Base-by-base conservation (phyloP, 1,284 basidiomycete species). In the Irpex lacteus region DNA sequence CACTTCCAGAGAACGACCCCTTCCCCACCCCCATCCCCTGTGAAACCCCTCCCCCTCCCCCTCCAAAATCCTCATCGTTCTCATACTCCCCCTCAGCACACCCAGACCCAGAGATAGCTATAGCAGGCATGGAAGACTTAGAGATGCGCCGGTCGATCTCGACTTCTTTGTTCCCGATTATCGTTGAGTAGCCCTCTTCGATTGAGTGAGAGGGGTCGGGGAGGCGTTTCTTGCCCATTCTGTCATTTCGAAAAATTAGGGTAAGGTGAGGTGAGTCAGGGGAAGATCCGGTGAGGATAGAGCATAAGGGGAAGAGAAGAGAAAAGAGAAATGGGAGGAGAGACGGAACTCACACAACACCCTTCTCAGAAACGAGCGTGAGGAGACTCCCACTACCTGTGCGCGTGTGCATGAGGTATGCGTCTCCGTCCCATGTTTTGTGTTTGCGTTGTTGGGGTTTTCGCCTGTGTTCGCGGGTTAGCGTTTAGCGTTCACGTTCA, bases 371-470 rank as follows among this genome's bases (percentile, higher is more conserved):
- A 34, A 90, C 77, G 75, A 93, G 81, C 0, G 81, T 85, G 15
- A 90, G 71, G 65, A 82, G 85, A 7, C 80, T 80, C 5, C 77
- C 81, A 49, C 75, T 4, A 3, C 32, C 32, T 4, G 32, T 32
- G 4, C 32, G 32, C 0, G 32, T 73, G 47, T 80, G 76, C 26
- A 84, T 82, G 13, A 92, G 77, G 70, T 81, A 90, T 3, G 83
- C 89, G 69, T 91, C 89, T 2, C 90, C 92, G 69, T 96, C 94
- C 94, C 94, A 96, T 1, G 89, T 94, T 75, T 94, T 94, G 73
- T 95, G 86, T 77, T 95, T 96, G 75, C 85, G 89, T 21, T 79
- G 80, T 71, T 92, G 90, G 5, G 86, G 88, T 70, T 90, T 92
- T 26, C 94, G 83, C 91, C 91, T 92, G 44, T n/a, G n/a, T n/a